Percentiles rank a stretch among this genome's conserved stretches.
These are phyloP conservation scores for Elongisporangium undulatum DNA, from an alignment of 352 stramenopile species.

Conservation along the genomic window DNA sequence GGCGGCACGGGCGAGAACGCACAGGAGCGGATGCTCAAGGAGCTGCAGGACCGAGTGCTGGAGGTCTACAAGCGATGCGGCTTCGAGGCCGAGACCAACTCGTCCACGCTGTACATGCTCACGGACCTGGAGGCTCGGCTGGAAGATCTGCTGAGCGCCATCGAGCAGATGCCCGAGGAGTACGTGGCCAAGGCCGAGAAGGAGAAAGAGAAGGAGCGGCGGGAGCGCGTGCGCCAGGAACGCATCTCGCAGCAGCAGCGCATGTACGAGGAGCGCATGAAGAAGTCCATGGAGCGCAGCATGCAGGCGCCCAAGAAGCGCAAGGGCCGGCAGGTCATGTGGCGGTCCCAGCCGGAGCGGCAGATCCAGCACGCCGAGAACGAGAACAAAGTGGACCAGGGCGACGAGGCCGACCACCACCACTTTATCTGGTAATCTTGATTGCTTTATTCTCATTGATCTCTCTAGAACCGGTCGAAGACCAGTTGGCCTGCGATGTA, in stretches of 20 bases:
- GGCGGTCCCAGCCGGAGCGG: slow-evolving; percentile 78
- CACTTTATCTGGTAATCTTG: slow-evolving; percentile 71
- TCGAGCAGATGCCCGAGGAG: slow-evolving; percentile 92
- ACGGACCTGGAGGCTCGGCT: slow-evolving; percentile 89
- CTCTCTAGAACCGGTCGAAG: slow-evolving; percentile 21
- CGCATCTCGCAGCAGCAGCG: slow-evolving; percentile 90
- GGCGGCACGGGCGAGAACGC: slow-evolving; percentile 78
- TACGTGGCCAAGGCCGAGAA: slow-evolving; percentile 93
- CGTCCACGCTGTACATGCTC: slow-evolving; percentile 92
- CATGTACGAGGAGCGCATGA: slow-evolving; percentile 92
- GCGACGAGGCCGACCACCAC: slow-evolving; percentile 78
- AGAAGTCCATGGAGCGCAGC: slow-evolving; percentile 91
- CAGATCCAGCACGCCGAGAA: slow-evolving; percentile 76
- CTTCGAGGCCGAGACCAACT: slow-evolving; percentile 91
- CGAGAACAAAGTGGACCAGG: slow-evolving; percentile 76
- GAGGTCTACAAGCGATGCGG: slow-evolving; percentile 92
- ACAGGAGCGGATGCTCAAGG: slow-evolving; percentile 87
- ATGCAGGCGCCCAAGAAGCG: slow-evolving; percentile 93
- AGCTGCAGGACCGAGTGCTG: slow-evolving; percentile 85
- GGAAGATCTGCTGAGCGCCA: slow-evolving; percentile 88
- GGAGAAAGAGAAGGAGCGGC: slow-evolving; percentile 92
- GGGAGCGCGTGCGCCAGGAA: slow-evolving; percentile 90
- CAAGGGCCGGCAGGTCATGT: slow-evolving; percentile 92
- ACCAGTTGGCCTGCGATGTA: slow-evolving; percentile 72
- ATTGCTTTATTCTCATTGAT: neutral